These are phyloP conservation scores for Ogataea naganishii DNA, from an alignment of 805 yeast species.

Conservation along the genomic window DNA sequence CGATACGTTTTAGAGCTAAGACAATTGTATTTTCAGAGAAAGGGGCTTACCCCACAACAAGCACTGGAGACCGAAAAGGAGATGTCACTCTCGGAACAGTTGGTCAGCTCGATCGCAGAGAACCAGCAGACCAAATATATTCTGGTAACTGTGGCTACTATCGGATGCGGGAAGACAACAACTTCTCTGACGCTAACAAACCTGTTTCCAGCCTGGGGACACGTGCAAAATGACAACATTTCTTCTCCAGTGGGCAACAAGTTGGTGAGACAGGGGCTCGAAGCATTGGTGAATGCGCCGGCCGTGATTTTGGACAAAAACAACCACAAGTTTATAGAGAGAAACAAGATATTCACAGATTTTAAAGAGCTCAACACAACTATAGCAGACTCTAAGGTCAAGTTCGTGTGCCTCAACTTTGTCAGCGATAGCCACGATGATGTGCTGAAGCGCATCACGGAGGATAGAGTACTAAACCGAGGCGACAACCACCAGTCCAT, in stretches of 20 bases:
- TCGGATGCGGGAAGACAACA: conserved; percentile 95
- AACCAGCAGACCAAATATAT: conserved; percentile 43
- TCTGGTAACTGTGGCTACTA: conserved; percentile 76
- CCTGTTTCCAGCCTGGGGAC: conserved; percentile 58
- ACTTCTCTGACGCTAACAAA: conserved; percentile 49
- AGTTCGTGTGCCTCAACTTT: conserved; percentile 65
- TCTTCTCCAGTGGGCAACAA: conserved; percentile 36
- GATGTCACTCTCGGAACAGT: conserved; percentile 11
- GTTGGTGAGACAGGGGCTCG: conserved; percentile 39
- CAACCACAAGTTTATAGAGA: conserved; percentile 65
- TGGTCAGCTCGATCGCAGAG: conserved; percentile 20
- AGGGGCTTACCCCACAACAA: conserved; percentile 52
- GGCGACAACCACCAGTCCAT: conserved; percentile 90
- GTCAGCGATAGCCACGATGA: conserved; percentile 24
- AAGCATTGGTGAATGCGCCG: conserved; percentile 27
- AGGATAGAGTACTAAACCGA: conserved; percentile 49
- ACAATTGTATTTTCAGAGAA: conserved; percentile 46
- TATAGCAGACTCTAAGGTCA: conserved; percentile 37
- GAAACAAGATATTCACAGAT: conserved; percentile 55
- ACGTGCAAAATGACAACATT: conserved; percentile 76
- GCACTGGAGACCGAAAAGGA: conserved; percentile 18
- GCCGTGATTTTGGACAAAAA: conserved; percentile 77
- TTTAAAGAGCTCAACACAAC: conserved; percentile 33
- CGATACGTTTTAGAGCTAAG: conserved; percentile 72
- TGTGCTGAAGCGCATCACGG: conserved; percentile 43